Evolutionary conservation across 2,329 filamentous ascomycete genomes (phyloP).

Genomic region (Aspergillus pseudoviridinutans): DNA sequence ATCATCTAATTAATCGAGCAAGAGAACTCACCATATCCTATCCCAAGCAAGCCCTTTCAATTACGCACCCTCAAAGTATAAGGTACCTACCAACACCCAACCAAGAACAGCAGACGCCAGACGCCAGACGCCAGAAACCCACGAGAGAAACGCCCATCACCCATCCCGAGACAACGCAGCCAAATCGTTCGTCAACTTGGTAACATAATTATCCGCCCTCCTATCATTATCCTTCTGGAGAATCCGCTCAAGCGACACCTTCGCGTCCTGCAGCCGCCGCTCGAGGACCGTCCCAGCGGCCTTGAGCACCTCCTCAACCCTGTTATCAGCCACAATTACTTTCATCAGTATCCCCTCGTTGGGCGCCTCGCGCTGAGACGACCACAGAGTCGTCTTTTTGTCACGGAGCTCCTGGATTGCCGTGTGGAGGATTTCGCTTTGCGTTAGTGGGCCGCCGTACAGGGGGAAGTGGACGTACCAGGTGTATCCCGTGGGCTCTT

Average conservation of each 20-base stretch:
- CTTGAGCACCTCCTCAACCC: neutral
- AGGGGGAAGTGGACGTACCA: slow-evolving; percentile 10
- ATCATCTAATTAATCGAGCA: neutral
- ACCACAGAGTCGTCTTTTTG: neutral
- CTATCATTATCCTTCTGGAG: neutral
- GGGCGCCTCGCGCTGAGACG: neutral
- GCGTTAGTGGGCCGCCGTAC: neutral
- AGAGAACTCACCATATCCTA: neutral
- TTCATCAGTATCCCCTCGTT: neutral
- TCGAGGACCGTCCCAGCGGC: neutral
- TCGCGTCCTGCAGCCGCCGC: neutral
- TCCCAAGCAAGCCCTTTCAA: neutral
- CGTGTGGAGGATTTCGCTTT: neutral
- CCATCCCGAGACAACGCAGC: neutral
- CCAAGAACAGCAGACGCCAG: neutral
- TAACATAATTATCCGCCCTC: neutral
- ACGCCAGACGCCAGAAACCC: neutral
- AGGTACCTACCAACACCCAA: neutral
- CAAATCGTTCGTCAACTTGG: neutral
- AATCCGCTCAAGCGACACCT: neutral
- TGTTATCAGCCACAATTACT: neutral
- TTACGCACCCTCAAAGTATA: neutral
- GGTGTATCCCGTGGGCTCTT: neutral
- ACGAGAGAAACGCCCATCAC: neutral
- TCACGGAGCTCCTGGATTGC: neutral